Evolutionary conservation across 2,329 filamentous ascomycete genomes (phyloP).

Genomic region (Botryotinia narcissicola): DNA sequence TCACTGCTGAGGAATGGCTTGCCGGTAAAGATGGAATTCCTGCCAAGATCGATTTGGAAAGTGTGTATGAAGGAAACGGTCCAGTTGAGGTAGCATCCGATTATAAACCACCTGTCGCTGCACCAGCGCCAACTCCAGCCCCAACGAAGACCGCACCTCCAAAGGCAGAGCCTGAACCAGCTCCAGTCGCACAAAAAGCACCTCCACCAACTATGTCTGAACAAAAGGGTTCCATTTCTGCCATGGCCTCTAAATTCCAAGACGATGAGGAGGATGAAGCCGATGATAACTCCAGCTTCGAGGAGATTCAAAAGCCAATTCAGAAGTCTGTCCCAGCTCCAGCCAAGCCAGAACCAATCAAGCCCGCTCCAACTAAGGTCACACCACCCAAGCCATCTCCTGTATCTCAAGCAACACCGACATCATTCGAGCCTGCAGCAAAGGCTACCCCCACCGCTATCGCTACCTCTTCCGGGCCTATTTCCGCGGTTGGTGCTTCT

Average conservation of each 20-base stretch:
- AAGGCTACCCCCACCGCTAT: slow-evolving; percentile 35
- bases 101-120: slow-evolving; percentile 55
- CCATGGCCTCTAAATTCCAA: slow-evolving; percentile 81
- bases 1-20: slow-evolving; percentile 81
- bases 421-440: slow-evolving; percentile 25
- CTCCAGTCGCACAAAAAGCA: slow-evolving; percentile 46
- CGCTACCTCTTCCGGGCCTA: slow-evolving; percentile 42
- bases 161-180: slow-evolving; percentile 53
- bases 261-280: slow-evolving; percentile 65
- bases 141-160: slow-evolving; percentile 44
- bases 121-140: slow-evolving; percentile 45
- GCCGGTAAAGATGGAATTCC: slow-evolving; percentile 80
- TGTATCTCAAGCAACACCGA: slow-evolving; percentile 29
- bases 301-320: slow-evolving; percentile 75
- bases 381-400: slow-evolving; percentile 38
- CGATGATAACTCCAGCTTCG: slow-evolving; percentile 70
- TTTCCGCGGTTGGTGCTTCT: slow-evolving; percentile 34
- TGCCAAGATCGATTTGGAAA: slow-evolving; percentile 90
- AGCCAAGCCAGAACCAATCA: slow-evolving; percentile 44
- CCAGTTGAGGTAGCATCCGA: slow-evolving; percentile 73
- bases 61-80: slow-evolving; percentile 80
- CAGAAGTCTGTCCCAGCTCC: slow-evolving; percentile 51
- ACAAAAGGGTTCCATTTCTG: slow-evolving; percentile 82
- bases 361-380: slow-evolving; percentile 42
- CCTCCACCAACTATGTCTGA: slow-evolving; percentile 72